Evolutionary conservation across 2,329 filamentous ascomycete genomes (phyloP).

Genomic region (Drechslerella stenobrocha): DNA sequence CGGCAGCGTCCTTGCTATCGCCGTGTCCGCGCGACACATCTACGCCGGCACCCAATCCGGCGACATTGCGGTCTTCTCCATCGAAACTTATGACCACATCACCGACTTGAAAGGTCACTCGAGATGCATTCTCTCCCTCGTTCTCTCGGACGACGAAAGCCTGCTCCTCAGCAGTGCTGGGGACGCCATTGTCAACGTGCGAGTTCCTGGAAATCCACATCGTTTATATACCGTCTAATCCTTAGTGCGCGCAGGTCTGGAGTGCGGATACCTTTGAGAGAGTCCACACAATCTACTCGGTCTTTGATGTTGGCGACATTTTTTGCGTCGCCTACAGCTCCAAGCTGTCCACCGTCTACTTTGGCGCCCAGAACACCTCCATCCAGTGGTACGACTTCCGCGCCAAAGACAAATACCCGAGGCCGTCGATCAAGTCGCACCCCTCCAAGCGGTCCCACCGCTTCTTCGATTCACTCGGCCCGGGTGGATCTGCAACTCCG

Average conservation of each 20-base stretch:
- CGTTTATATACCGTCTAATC: background rate
- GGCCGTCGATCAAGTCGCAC: constrained; percentile 68
- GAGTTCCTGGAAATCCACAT: constrained; percentile 7
- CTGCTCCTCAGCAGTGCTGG: constrained; percentile 90
- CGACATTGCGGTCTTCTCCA: constrained; percentile 87
- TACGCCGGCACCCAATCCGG: constrained; percentile 93
- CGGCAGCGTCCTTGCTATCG: constrained; percentile 69
- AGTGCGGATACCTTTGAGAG: constrained; percentile 73
- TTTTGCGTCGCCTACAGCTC: constrained; percentile 91
- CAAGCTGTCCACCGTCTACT: constrained; percentile 77
- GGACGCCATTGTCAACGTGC: constrained; percentile 84
- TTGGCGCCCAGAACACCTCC: constrained; percentile 90
- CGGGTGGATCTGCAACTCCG: constrained; percentile 77
- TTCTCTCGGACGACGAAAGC: constrained; percentile 72
- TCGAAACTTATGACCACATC: constrained; percentile 81
- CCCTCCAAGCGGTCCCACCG: constrained; percentile 77
- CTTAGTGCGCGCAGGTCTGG: constrained; percentile 66
- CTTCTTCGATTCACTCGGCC: constrained; percentile 89
- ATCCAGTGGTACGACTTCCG: constrained; percentile 88
- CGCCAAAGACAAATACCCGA: constrained; percentile 64
- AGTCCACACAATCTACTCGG: constrained; percentile 87
- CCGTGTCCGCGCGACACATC: constrained; percentile 76
- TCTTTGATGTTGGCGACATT: constrained; percentile 91
- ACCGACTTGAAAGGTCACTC: constrained; percentile 83
- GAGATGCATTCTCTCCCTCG: constrained; percentile 84